phyloP scores from a whole-genome alignment of 345 rosid species.

The Luvunga scandens region DNA sequence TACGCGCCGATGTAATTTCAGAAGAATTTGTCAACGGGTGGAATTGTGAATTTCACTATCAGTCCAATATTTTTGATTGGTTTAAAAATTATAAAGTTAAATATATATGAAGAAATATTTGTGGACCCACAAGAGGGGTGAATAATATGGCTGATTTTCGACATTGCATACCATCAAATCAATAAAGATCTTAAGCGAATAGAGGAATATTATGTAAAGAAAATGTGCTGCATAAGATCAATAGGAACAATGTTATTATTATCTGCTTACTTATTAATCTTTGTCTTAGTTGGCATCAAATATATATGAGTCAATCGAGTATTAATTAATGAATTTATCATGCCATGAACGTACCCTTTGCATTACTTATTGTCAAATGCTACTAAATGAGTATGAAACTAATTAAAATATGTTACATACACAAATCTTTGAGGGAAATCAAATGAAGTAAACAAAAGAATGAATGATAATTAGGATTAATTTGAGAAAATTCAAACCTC shows the following conservation, averaged over 20 bases:
- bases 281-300: not conserved
- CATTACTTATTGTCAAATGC: too few relatives aligned
- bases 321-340: too few relatives aligned
- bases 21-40: not conserved
- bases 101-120: not conserved
- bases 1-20: not conserved
- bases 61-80: not conserved
- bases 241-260: not conserved
- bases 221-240: not conserved
- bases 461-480: too few relatives aligned
- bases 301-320: too few relatives aligned
- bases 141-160: not conserved
- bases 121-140: not conserved
- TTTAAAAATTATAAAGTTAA: not conserved
- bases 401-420: too few relatives aligned
- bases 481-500: too few relatives aligned
- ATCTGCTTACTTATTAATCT: not conserved
- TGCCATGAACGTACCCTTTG: too few relatives aligned
- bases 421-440: too few relatives aligned
- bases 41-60: not conserved
- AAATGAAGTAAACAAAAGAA: too few relatives aligned
- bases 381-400: too few relatives aligned
- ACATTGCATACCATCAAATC: not conserved
- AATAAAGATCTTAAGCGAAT: not conserved
- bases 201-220: not conserved